Evolutionary conservation across 805 yeast species (phyloP).

Genomic region (Monosporozyma aerobia): DNA sequence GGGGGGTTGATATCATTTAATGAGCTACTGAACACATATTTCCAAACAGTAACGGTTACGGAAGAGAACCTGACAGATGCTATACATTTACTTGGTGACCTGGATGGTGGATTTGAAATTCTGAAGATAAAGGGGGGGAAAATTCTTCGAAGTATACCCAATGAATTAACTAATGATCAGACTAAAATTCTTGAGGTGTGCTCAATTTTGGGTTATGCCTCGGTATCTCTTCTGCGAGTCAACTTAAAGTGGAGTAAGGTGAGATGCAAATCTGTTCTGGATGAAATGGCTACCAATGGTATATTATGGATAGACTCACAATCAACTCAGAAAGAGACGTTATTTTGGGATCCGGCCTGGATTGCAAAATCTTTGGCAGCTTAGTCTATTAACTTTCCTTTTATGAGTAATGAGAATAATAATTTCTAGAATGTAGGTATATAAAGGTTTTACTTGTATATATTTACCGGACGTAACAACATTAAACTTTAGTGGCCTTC

Average conservation of each 20-base stretch:
- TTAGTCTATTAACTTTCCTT: neutral
- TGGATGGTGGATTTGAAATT: conserved; percentile 68
- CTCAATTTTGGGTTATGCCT: conserved; percentile 66
- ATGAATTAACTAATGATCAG: conserved; percentile 60
- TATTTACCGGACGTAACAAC: neutral
- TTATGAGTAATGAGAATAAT: neutral
- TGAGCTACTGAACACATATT: conserved; percentile 34
- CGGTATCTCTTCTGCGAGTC: conserved; percentile 52
- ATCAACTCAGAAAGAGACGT: conserved; percentile 32
- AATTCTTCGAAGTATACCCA: conserved; percentile 56
- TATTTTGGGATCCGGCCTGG: conserved; percentile 74
- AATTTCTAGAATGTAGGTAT: neutral
- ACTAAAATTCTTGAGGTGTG: conserved; percentile 64
- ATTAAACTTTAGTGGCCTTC: neutral
- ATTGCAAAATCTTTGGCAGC: conserved; percentile 24
- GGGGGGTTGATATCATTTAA: conserved; percentile 72
- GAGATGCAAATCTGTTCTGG: conserved; percentile 53
- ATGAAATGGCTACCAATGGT: conserved; percentile 76
- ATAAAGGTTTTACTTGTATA: neutral
- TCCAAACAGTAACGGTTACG: conserved; percentile 27
- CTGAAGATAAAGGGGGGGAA: conserved; percentile 42
- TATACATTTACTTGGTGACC: conserved; percentile 39
- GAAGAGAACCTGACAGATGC: conserved; percentile 50
- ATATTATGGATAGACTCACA: conserved; percentile 76
- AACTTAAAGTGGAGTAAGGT: conserved; percentile 67